Evolutionary conservation across 1,139 yeast genomes (phyloP).

Genomic region (Scheffersomyces illinoinensis): DNA sequence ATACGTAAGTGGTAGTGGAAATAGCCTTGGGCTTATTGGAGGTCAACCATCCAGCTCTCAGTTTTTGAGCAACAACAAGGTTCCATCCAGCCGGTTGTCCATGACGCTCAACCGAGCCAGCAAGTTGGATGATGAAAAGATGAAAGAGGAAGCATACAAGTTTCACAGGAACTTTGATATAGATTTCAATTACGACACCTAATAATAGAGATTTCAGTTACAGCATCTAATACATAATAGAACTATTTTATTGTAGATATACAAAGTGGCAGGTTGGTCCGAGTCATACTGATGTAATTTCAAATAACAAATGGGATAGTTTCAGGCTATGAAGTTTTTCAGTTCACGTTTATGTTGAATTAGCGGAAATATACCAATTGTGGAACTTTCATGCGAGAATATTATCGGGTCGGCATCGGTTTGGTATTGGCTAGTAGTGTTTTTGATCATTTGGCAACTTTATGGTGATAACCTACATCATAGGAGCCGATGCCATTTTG

Average conservation of each 20-base stretch:
- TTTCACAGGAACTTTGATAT: slow-evolving; percentile 4
- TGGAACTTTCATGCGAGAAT: background rate
- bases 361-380: background rate
- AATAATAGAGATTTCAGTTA: background rate
- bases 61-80: background rate
- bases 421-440: background rate
- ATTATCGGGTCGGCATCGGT: background rate
- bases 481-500: background rate
- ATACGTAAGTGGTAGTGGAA: background rate
- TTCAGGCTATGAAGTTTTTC: background rate
- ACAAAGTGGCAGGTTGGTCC: background rate
- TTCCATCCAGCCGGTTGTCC: background rate
- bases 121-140: slow-evolving; percentile 1
- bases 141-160: slow-evolving; percentile 1
- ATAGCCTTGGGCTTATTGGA: background rate
- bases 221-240: background rate
- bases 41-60: slow-evolving; percentile 1
- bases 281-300: background rate
- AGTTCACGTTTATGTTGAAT: background rate
- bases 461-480: background rate
- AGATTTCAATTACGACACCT: slow-evolving; percentile 1
- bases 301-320: background rate
- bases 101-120: background rate
- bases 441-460: background rate
- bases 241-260: background rate